Evolutionary conservation across 139 green algal species (phyloP).

Genomic region (Coelastrella sp.): DNA sequence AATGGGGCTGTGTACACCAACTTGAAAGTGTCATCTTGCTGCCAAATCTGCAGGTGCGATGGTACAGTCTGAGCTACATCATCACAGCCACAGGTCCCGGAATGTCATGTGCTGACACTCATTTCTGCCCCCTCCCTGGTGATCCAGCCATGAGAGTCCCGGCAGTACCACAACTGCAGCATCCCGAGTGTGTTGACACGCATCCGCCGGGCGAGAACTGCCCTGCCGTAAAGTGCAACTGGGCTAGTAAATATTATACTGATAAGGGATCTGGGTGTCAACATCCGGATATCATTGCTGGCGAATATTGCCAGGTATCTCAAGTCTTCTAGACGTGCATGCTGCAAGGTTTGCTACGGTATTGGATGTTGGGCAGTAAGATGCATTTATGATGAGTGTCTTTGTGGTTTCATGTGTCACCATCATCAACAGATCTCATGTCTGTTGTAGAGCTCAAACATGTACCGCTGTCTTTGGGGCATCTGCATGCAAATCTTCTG

Average conservation of each 20-base stretch:
- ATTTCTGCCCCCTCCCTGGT: conserved; percentile 30
- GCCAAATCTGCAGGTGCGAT: conserved; percentile 30
- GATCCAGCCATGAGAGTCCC: conserved; percentile 19
- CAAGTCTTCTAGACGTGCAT: no score
- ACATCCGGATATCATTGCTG: not conserved
- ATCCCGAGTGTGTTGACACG: conserved; percentile 1
- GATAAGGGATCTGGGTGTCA: not conserved
- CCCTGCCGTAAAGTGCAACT: not conserved
- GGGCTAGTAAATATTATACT: not conserved
- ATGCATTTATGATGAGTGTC: no score
- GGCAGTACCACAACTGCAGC: not conserved
- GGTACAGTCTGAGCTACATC: conserved; percentile 35
- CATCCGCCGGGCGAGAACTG: not conserved
- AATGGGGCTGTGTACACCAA: no score
- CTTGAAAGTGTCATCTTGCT: no score
- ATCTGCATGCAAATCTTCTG: no score
- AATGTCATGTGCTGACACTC: conserved; percentile 31
- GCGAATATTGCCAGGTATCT: conserved; percentile 12
- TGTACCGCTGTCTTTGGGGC: no score
- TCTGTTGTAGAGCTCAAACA: no score
- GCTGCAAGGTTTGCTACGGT: no score
- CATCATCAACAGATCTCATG: no score
- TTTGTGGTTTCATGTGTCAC: no score
- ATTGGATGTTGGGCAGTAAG: no score
- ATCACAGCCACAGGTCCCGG: conserved; percentile 11